Conservation (phyloP, 23 red algal species). For the Gracilaria domingensis region DNA sequence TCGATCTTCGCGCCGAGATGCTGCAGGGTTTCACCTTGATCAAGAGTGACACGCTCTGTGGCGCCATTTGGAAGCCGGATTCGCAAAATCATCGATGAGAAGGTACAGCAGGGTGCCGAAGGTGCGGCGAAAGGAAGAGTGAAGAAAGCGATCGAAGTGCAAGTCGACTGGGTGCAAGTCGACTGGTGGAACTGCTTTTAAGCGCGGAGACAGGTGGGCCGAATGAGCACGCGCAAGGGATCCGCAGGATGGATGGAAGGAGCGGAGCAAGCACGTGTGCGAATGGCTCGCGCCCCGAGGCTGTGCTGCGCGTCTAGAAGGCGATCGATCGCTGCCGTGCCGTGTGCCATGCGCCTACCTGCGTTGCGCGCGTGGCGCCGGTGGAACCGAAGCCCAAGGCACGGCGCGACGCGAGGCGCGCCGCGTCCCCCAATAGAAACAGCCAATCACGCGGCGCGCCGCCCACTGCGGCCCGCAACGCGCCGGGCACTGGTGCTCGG, state of each 20-base stretch:
- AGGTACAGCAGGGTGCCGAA: not conserved
- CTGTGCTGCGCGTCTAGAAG: too few relatives aligned
- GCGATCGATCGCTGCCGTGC: too few relatives aligned
- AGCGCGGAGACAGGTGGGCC: not conserved
- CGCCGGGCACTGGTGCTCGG: not conserved
- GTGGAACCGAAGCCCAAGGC: not conserved
- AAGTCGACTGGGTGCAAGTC: not conserved
- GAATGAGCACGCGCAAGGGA: too few relatives aligned
- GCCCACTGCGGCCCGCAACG: not conserved
- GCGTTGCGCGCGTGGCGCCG: not conserved
- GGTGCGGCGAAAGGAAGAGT: not conserved
- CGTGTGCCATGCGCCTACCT: constrained; percentile 5
- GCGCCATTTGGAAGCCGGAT: constrained; percentile 73
- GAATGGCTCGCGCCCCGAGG: too few relatives aligned
- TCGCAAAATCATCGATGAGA: constrained; percentile 68
- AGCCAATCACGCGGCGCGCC: not conserved
- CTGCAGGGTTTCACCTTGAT: not conserved
- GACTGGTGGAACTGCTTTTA: not conserved
- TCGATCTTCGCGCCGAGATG: constrained; percentile 50
- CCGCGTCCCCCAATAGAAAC: not conserved
- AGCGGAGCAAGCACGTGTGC: too few relatives aligned
- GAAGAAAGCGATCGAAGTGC: not conserved
- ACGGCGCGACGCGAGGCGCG: not conserved
- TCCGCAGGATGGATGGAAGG: too few relatives aligned
- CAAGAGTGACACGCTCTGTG: constrained; percentile 52